phyloP scores from a whole-genome alignment of 2,329 filamentous ascomycete genomes.

The Colletotrichum sp. region DNA sequence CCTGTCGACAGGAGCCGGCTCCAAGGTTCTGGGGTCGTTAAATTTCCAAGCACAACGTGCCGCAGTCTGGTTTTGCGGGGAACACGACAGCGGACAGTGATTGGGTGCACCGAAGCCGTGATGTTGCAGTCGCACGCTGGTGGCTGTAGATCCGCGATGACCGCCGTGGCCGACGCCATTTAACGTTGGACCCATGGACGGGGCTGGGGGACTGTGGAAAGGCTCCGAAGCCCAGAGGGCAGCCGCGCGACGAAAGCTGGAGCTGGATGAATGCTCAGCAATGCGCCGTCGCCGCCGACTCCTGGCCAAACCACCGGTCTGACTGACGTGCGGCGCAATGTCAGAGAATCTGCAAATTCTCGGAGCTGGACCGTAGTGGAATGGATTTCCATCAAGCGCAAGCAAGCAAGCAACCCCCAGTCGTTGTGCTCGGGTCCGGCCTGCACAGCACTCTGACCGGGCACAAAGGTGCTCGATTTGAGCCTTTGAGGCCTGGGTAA shows the following conservation, averaged over 20 bases:
- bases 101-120: neutral
- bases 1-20: neutral
- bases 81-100: neutral
- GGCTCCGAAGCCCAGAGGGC: neutral
- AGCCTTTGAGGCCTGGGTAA: neutral
- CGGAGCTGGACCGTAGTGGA: neutral
- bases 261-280: neutral
- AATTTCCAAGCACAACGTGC: neutral
- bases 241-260: neutral
- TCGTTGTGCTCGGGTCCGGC: neutral
- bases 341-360: neutral
- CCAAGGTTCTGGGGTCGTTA: conserved; percentile 10
- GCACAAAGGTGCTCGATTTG: neutral
- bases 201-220: neutral
- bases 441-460: neutral
- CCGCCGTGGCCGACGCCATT: neutral
- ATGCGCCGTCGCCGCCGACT: neutral
- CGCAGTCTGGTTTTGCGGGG: conserved; percentile 2
- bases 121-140: neutral
- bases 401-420: neutral
- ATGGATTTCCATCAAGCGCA: neutral
- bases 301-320: neutral
- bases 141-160: conserved; percentile 7
- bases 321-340: neutral
- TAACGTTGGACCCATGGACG: conserved; percentile 1